A percentile compares a stretch with the other conserved stretches of the same genome.
Evolutionary conservation across 306 rosid species (phyloP).

Genomic region (Astragalus glycyphyllos): DNA sequence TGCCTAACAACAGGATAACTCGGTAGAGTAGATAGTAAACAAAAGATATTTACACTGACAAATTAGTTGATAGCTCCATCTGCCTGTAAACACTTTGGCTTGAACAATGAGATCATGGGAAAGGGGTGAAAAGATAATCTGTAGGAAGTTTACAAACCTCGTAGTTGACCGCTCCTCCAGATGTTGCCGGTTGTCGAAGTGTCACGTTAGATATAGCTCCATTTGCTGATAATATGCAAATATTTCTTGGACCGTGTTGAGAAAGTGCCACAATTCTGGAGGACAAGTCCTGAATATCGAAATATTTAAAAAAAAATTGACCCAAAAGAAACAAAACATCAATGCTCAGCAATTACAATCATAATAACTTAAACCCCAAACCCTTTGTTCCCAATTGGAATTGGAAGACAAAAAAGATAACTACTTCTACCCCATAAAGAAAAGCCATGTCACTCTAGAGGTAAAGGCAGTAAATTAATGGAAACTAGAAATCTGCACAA

Average conservation of each 20-base stretch:
- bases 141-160: constrained; percentile 64
- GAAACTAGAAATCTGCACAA: constrained; percentile 12
- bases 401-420: not conserved
- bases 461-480: not conserved
- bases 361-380: not conserved
- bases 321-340: constrained; percentile 5
- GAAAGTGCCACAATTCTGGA: constrained; percentile 67
- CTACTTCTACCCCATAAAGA: not conserved
- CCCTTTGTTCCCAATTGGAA: not conserved
- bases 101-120: not conserved
- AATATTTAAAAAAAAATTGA: constrained; percentile 12
- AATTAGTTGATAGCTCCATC: constrained; percentile 16
- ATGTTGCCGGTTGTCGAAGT: constrained; percentile 65
- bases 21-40: not conserved
- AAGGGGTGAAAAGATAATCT: constrained; percentile 15
- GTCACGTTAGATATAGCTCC: constrained; percentile 82
- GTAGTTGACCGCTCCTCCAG: constrained; percentile 83
- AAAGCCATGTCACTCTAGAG: constrained; percentile 2
- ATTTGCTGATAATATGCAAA: constrained; percentile 70
- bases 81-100: not conserved
- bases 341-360: not conserved
- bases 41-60: constrained; percentile 8
- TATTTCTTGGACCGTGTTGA: constrained; percentile 60
- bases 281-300: constrained; percentile 63
- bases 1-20: constrained; percentile 2